Evolutionary conservation across 352 stramenopile genomes (phyloP), one percentile per base, ranked within the genome.

Genomic region (Phytophthora cactorum): DNA sequence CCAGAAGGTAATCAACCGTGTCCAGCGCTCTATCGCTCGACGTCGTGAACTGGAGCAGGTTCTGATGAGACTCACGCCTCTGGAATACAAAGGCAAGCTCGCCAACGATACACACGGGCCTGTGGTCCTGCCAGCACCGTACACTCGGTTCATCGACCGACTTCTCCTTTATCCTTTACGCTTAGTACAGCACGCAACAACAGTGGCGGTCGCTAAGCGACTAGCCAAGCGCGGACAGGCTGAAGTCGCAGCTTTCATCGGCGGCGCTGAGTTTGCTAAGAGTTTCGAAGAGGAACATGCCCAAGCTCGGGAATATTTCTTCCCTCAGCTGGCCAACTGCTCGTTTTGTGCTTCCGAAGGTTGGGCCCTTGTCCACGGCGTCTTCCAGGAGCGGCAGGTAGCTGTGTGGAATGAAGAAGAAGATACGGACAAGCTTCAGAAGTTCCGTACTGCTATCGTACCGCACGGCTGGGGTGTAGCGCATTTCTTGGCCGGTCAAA

Each of bases 391-490:
- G 55, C 71, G 77, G 6, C 77, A 68, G 32, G 54, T 86, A 43
- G 47, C 66, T 0, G 51, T 81, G 2, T 74, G 69, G 65, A 52
- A 32, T 9, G 52, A 27, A 17, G 17, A 57, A 28, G 52, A 75
- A 1, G 31, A 14, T 11, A 22, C 22, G 22, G 50, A 72, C n/a
- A 56, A 60, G 10, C 34, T 43, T 0, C 53, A 70, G 5, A 69
- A 61, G 51, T 70, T 77, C 27, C 50, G 54, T 14, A 61, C 50
- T 17, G 55, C 68, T 17, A 45, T 78, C 17, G 79, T 95, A 2
- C 85, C 87, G 2, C 87, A 95, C 28, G 87, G 87, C 12, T 95
- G 83, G 83, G 87, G 85, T 14, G 82, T 95, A 6, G 87, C 87
- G 4, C 85, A 92, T 53, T 90, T 95, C 52, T 36, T 95, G 27